These are phyloP conservation scores for Silene latifolia DNA, from an alignment of 148 eudicot genomes.

Conservation along the genomic window DNA sequence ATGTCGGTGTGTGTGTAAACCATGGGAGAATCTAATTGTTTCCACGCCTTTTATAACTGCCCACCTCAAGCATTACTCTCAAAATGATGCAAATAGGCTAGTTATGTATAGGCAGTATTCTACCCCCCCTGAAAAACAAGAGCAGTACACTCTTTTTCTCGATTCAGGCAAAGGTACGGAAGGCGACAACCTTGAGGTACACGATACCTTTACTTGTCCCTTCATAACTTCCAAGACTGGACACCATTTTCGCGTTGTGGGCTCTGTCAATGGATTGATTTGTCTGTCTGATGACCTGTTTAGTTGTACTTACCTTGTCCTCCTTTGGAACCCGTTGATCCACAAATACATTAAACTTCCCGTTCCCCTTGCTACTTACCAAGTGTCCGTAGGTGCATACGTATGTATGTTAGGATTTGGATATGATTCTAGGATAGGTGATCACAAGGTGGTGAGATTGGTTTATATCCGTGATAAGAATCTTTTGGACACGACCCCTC, in stretches of 20 bases:
- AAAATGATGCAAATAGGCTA: not conserved
- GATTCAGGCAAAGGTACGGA: not conserved
- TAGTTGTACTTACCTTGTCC: not conserved
- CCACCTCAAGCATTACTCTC: slow-evolving; percentile 5
- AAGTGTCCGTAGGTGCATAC: not conserved
- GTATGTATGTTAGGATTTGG: slow-evolving; percentile 8
- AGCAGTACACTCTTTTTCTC: slow-evolving; percentile 14
- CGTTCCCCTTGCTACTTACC: slow-evolving; percentile 5
- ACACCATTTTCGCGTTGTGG: slow-evolving; percentile 15
- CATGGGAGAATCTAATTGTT: slow-evolving; percentile 15
- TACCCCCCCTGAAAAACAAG: slow-evolving; percentile 5
- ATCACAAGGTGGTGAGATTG: slow-evolving; percentile 10
- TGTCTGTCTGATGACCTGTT: slow-evolving; percentile 20
- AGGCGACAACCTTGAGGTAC: not conserved
- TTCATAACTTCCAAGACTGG: not conserved
- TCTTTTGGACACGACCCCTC: slow-evolving; percentile 10
- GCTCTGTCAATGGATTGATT: slow-evolving; percentile 17
- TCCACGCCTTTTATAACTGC: slow-evolving; percentile 18
- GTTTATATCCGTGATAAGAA: not conserved
- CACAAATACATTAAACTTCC: slow-evolving; percentile 18
- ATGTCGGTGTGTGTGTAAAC: slow-evolving; percentile 14
- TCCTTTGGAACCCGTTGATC: slow-evolving; percentile 14
- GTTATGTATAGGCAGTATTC: slow-evolving; percentile 16
- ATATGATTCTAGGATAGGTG: slow-evolving; percentile 2
- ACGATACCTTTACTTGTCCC: slow-evolving; percentile 9